These are phyloP conservation scores for Ogataea trehaloabstinens DNA, from an alignment of 805 yeast species.

Conservation along the genomic window DNA sequence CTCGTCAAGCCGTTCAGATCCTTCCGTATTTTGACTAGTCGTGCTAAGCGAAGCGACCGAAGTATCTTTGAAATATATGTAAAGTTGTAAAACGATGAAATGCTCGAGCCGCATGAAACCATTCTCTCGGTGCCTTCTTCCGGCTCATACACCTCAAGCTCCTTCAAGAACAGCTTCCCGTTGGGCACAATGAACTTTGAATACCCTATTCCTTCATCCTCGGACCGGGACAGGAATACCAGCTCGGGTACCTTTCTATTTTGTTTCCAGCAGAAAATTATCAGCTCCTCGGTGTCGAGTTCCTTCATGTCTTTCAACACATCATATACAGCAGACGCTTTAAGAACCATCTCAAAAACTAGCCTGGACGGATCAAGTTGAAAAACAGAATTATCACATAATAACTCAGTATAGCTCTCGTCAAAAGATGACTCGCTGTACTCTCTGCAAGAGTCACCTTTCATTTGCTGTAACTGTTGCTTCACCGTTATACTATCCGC, in stretches of 20 bases:
- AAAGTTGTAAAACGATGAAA: slow-evolving; percentile 52
- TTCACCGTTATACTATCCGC: background rate
- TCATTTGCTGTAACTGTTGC: background rate
- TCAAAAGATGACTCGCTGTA: background rate
- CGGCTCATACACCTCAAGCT: slow-evolving; percentile 41
- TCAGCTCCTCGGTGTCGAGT: slow-evolving; percentile 49
- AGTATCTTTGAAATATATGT: slow-evolving; percentile 44
- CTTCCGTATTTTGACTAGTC: slow-evolving; percentile 52
- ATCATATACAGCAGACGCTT: slow-evolving; percentile 51
- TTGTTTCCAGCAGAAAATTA: slow-evolving; percentile 40
- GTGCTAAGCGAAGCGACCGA: slow-evolving; percentile 48
- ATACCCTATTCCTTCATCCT: slow-evolving; percentile 65
- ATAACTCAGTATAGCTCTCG: slow-evolving; percentile 17
- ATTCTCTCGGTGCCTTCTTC: slow-evolving; percentile 11
- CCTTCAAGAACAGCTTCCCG: slow-evolving; percentile 60
- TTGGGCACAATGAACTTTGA: slow-evolving; percentile 67
- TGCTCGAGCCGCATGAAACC: slow-evolving; percentile 25
- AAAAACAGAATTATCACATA: slow-evolving; percentile 31
- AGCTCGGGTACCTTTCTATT: slow-evolving; percentile 21
- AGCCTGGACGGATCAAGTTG: slow-evolving; percentile 40
- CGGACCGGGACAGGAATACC: slow-evolving; percentile 53
- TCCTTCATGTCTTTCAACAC: slow-evolving; percentile 57
- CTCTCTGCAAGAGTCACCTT: background rate
- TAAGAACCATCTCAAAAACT: slow-evolving; percentile 49
- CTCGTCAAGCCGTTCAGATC: slow-evolving; percentile 47